A percentile compares a stretch with the other conserved stretches of the same genome.
phyloP scores from a whole-genome alignment of 129 eudicot species.

The Erigeron canadensis region DNA sequence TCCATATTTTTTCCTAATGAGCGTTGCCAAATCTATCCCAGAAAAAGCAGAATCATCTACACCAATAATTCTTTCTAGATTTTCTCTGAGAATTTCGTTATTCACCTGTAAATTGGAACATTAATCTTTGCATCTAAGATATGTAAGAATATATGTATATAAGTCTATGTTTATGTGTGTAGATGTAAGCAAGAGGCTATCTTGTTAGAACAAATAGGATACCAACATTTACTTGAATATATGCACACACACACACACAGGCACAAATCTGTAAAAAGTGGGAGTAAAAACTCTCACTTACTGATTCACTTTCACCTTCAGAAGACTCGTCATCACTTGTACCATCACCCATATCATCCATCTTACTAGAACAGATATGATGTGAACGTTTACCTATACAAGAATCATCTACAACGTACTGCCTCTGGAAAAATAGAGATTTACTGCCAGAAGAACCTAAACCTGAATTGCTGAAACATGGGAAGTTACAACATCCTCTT shows the following conservation, averaged over 20 bases:
- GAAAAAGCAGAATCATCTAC: constrained; percentile 83
- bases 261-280: background rate
- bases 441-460: constrained; percentile 41
- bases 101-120: constrained; percentile 49
- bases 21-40: constrained; percentile 93
- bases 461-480: constrained; percentile 41
- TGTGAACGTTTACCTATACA: constrained; percentile 37
- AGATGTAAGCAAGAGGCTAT: background rate
- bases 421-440: constrained; percentile 33
- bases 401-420: constrained; percentile 32
- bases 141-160: background rate
- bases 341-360: constrained; percentile 51
- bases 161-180: background rate
- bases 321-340: constrained; percentile 39
- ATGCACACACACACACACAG: background rate
- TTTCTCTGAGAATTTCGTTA: constrained; percentile 60
- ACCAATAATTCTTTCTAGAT: constrained; percentile 86
- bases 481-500: constrained; percentile 36
- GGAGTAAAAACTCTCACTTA: constrained; percentile 35
- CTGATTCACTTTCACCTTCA: constrained; percentile 35
- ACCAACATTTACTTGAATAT: background rate
- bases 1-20: constrained; percentile 88
- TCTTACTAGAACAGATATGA: constrained; percentile 49
- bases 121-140: constrained; percentile 16
- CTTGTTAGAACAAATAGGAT: background rate